phyloP scores from a whole-genome alignment of 768 basidiomycete genomes.

The Auricularia auricula-judae region DNA sequence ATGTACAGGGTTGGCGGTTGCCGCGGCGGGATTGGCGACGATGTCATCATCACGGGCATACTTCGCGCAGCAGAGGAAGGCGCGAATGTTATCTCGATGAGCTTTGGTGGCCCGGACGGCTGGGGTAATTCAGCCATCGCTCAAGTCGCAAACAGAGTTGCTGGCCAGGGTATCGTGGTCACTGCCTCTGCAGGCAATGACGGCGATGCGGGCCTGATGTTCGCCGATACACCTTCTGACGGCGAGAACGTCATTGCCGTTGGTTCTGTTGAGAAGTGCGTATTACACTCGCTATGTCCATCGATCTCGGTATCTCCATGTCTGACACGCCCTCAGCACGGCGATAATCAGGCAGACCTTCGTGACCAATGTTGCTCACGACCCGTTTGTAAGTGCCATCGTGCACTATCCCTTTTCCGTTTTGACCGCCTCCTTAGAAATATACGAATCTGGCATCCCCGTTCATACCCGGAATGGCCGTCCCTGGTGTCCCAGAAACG shows the following conservation, averaged over 20 bases:
- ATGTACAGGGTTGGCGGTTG: conserved; percentile 13
- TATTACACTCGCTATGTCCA: not conserved
- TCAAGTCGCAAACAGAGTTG: conserved; percentile 2
- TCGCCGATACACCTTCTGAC: not conserved
- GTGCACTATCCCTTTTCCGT: not conserved
- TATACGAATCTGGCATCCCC: not conserved
- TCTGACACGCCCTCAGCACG: not conserved
- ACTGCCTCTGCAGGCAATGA: conserved; percentile 3
- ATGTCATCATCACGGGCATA: conserved; percentile 4
- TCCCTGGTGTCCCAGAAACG: not conserved
- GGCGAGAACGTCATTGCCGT: conserved; percentile 5
- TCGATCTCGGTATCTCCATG: not conserved
- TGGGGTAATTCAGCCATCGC: not conserved
- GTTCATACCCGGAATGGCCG: not conserved
- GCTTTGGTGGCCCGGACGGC: conserved; percentile 19
- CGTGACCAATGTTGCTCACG: not conserved
- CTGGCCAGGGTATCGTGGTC: conserved; percentile 2
- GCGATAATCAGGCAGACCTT: not conserved
- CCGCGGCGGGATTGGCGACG: conserved; percentile 15
- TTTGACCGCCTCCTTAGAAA: not conserved
- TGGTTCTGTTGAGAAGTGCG: conserved; percentile 8
- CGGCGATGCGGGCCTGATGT: conserved; percentile 1
- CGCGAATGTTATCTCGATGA: conserved; percentile 25
- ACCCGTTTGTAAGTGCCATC: not conserved
- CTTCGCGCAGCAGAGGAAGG: conserved; percentile 14